A percentile compares a stretch with the other conserved stretches of the same genome.
Conservation (phyloP, 2,329 filamentous ascomycete genomes). For the Xylariaceae sp. region DNA sequence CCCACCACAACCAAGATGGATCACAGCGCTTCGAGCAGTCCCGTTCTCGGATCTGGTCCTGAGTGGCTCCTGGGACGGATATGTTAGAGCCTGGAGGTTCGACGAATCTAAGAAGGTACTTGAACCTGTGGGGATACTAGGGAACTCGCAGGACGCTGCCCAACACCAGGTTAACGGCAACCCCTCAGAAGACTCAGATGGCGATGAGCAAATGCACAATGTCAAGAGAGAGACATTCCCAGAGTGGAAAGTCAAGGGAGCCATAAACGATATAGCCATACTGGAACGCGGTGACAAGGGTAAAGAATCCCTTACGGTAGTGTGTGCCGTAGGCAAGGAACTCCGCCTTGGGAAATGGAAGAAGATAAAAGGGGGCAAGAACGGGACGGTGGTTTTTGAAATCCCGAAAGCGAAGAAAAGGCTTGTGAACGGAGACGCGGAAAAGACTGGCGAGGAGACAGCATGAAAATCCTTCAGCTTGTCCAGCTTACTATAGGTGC, state of each 20-base stretch:
- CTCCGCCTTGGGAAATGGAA: conserved; percentile 83
- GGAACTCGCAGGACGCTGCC: conserved; percentile 27
- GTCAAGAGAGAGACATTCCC: conserved; percentile 1
- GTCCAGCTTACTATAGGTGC: not conserved
- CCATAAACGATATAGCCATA: conserved; percentile 84
- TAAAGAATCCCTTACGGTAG: conserved; percentile 73
- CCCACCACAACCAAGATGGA: conserved; percentile 70
- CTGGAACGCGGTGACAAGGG: conserved; percentile 80
- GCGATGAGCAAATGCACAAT: conserved; percentile 18
- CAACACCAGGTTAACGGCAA: conserved; percentile 23
- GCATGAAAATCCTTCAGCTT: conserved; percentile 1
- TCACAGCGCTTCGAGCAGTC: conserved; percentile 81
- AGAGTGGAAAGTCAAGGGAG: conserved; percentile 53
- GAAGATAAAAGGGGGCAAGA: conserved; percentile 59
- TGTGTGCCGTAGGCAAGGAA: conserved; percentile 83
- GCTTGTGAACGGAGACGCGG: conserved; percentile 17
- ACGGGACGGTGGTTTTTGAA: conserved; percentile 86
- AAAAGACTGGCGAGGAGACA: conserved; percentile 6
- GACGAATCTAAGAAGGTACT: conserved; percentile 78
- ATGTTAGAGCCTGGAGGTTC: conserved; percentile 79
- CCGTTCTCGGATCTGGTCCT: conserved; percentile 89
- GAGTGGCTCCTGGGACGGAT: conserved; percentile 92
- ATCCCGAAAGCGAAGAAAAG: conserved; percentile 49
- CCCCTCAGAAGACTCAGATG: conserved; percentile 10
- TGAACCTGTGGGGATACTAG: conserved; percentile 66